These are phyloP conservation scores for Nitzschia inconspicua DNA, from an alignment of 108 stramenopile species.

Conservation along the genomic window DNA sequence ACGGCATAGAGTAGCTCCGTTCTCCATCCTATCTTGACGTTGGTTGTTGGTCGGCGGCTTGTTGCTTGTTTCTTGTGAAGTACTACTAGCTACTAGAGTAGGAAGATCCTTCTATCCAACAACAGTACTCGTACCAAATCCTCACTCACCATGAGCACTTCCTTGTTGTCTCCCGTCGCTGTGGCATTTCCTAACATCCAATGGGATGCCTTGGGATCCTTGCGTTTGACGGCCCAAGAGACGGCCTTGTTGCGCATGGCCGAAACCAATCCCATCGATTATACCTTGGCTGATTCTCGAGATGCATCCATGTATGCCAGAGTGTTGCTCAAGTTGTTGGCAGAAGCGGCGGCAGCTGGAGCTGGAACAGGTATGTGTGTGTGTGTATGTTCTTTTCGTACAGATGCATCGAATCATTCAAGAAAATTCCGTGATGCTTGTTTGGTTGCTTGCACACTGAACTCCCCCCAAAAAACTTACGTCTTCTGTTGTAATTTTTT, in stretches of 20 bases:
- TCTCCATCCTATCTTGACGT: too few species aligned
- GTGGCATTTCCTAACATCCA: conserved; percentile 62
- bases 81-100: too few species aligned
- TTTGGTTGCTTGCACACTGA: background rate
- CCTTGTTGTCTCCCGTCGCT: conserved; percentile 60
- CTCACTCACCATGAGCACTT: conserved; percentile 27
- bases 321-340: conserved; percentile 78
- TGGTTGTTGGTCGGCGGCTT: too few species aligned
- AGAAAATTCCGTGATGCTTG: too few species aligned
- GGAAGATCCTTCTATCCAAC: too few species aligned
- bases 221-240: conserved; percentile 83
- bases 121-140: too few species aligned
- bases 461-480: background rate
- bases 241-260: conserved; percentile 87
- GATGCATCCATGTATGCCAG: conserved; percentile 91
- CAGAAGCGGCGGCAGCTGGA: conserved; percentile 75
- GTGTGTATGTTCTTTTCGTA: too few species aligned
- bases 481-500: background rate
- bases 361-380: conserved; percentile 50
- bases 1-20: too few species aligned
- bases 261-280: conserved; percentile 87
- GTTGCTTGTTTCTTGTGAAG: too few species aligned
- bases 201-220: conserved; percentile 80
- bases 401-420: too few species aligned
- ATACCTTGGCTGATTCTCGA: conserved; percentile 81